These are phyloP conservation scores for Chaetomiaceae sp. DNA, from an alignment of 2,329 filamentous ascomycete genomes.

Conservation along the genomic window DNA sequence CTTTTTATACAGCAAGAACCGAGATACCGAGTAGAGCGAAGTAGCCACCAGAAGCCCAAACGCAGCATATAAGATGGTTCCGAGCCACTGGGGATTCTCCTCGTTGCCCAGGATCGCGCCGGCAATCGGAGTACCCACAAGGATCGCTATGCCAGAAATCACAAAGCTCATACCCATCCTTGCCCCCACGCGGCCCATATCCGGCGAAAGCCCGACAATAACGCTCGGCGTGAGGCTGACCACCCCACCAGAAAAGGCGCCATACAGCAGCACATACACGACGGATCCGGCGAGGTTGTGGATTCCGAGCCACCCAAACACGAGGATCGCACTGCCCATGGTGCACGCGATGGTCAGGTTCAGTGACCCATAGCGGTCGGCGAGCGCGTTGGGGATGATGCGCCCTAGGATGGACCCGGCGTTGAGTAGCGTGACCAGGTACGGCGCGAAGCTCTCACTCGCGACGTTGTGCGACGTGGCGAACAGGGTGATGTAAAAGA, in stretches of 20 bases:
- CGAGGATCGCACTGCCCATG: constrained; percentile 33
- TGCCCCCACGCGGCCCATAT: constrained; percentile 37
- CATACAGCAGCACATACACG: constrained; percentile 42
- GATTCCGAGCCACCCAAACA: constrained; percentile 40
- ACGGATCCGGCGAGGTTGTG: constrained; percentile 34
- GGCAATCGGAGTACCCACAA: constrained; percentile 48
- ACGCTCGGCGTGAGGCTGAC: constrained; percentile 42
- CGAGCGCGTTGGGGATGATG: constrained; percentile 41
- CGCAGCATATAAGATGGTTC: constrained; percentile 33
- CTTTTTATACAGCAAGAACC: constrained; percentile 26
- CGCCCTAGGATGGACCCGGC: constrained; percentile 44
- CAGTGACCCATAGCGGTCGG: constrained; percentile 40
- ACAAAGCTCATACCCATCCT: constrained; percentile 41
- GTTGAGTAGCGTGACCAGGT: constrained; percentile 42
- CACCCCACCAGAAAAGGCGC: constrained; percentile 43
- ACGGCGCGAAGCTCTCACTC: constrained; percentile 33
- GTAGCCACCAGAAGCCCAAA: constrained; percentile 30
- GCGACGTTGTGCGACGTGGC: constrained; percentile 39
- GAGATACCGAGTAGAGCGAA: constrained; percentile 22
- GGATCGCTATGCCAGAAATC: constrained; percentile 42
- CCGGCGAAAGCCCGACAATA: constrained; percentile 35
- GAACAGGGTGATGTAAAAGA: constrained; percentile 45
- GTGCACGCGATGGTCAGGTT: constrained; percentile 36
- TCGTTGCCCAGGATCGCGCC: constrained; percentile 41
- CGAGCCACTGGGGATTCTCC: constrained; percentile 30